Evolutionary conservation across 192 early-diverging fungal species (phyloP).

Genomic region (Coemansia sp.): DNA sequence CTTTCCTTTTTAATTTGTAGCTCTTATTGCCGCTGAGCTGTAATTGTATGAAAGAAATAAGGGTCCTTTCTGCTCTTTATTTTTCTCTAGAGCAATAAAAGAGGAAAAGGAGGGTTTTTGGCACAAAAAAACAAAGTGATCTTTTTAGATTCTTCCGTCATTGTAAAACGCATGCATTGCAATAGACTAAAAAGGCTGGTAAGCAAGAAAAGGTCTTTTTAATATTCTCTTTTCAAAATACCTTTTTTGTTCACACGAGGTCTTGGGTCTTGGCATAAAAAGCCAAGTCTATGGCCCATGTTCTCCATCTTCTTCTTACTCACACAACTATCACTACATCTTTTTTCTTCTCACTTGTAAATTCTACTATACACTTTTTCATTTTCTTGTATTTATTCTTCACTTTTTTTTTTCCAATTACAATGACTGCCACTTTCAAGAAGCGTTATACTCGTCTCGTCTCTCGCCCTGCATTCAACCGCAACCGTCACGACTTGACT

Average conservation of each 20-base stretch:
- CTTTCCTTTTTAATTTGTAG: too few relatives aligned
- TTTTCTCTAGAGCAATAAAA: too few relatives aligned
- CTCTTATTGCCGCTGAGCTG: too few relatives aligned
- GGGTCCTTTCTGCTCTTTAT: too few relatives aligned
- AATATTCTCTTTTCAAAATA: too few relatives aligned
- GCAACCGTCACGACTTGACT: conserved; percentile 22
- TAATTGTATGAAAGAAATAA: too few relatives aligned
- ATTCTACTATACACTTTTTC: neutral
- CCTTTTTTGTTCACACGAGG: too few relatives aligned
- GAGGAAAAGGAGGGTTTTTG: too few relatives aligned
- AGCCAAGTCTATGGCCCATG: neutral
- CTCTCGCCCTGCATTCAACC: conserved; percentile 3
- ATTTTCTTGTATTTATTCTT: neutral
- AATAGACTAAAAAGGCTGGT: neutral
- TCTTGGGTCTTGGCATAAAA: neutral
- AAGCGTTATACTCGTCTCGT: neutral
- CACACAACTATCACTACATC: neutral
- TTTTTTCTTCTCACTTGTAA: neutral
- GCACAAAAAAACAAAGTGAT: too few relatives aligned
- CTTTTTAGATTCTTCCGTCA: too few relatives aligned
- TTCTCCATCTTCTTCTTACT: neutral
- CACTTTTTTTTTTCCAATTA: neutral
- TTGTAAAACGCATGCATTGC: neutral
- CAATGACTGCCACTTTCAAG: conserved; percentile 14
- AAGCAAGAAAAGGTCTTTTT: neutral